Percentiles rank a stretch among this genome's conserved stretches.
Evolutionary conservation across 495 filamentous ascomycete species (phyloP).

Genomic region (Xylaria castorea): DNA sequence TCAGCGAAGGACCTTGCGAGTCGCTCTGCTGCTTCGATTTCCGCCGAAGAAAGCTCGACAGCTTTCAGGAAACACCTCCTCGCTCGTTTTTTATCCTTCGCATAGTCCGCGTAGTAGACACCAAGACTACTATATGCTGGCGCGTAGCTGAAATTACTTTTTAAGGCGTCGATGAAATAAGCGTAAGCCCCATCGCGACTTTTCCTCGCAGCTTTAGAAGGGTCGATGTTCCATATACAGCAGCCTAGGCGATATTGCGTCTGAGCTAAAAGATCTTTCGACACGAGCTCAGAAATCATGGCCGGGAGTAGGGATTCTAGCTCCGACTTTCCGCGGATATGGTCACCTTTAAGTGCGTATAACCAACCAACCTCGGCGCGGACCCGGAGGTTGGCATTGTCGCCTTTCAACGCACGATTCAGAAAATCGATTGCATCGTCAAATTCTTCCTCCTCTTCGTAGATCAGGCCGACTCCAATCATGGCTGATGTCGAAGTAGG

Average conservation of each 20-base stretch:
- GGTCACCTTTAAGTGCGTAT: conserved; percentile 80
- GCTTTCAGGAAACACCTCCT: conserved; percentile 95
- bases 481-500: conserved; percentile 77
- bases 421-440: conserved; percentile 79
- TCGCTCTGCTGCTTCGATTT: conserved; percentile 86
- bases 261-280: conserved; percentile 78
- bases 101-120: conserved; percentile 94
- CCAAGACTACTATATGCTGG: conserved; percentile 93
- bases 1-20: conserved; percentile 86
- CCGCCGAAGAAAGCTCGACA: conserved; percentile 88
- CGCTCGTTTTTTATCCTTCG: conserved; percentile 81
- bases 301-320: conserved; percentile 70
- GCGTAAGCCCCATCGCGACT: conserved; percentile 75
- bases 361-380: conserved; percentile 88
- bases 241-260: conserved; percentile 87
- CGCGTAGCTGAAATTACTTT: conserved; percentile 87
- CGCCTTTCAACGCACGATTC: conserved; percentile 70
- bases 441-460: conserved; percentile 91
- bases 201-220: conserved; percentile 73
- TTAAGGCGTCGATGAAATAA: conserved; percentile 81
- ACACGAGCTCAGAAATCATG: conserved; percentile 40
- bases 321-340: conserved; percentile 65
- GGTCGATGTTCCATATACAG: conserved; percentile 84
- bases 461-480: conserved; percentile 87
- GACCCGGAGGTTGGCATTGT: conserved; percentile 75